A percentile compares a stretch with the other conserved stretches of the same genome.
These are phyloP conservation scores for Posidonia australis DNA, from an alignment of 106 monocot species.

Conservation along the genomic window DNA sequence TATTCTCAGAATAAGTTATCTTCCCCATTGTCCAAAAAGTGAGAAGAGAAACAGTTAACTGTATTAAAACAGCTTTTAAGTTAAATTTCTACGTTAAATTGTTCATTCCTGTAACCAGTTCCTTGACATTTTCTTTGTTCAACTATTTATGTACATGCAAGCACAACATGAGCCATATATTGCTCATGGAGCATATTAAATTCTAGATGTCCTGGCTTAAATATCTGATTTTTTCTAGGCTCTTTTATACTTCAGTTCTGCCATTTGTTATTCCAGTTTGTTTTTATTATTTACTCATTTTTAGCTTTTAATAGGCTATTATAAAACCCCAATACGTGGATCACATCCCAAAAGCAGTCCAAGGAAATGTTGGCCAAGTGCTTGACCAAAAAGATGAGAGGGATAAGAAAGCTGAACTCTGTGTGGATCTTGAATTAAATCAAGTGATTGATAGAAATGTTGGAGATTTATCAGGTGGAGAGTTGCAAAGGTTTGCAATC, in stretches of 20 bases:
- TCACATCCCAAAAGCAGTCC: constrained; percentile 96
- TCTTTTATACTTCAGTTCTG: neutral
- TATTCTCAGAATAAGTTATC: no score
- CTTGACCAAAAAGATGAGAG: constrained; percentile 93
- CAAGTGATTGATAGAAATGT: constrained; percentile 93
- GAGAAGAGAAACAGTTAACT: no score
- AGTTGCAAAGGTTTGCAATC: constrained; percentile 96
- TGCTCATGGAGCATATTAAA: no score
- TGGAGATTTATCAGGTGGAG: constrained; percentile 96
- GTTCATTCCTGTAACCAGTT: no score
- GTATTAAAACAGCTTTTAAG: no score
- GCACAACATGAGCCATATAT: no score
- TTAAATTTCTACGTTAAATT: no score
- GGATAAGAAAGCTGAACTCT: constrained; percentile 54
- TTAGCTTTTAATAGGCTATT: constrained; percentile 49
- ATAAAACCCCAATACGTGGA: constrained; percentile 99
- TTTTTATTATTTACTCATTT: neutral
- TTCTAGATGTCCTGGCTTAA: no score
- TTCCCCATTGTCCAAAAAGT: no score
- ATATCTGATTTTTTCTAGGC: neutral
- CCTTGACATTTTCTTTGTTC: no score
- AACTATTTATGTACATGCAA: no score
- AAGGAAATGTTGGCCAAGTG: constrained; percentile 95
- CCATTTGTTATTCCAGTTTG: neutral
- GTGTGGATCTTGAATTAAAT: constrained; percentile 80